Percentiles rank a stretch among this genome's conserved stretches.
Evolutionary conservation across 305 asterid species (phyloP).

Genomic region (Fraxinus xanthoxyloides): DNA sequence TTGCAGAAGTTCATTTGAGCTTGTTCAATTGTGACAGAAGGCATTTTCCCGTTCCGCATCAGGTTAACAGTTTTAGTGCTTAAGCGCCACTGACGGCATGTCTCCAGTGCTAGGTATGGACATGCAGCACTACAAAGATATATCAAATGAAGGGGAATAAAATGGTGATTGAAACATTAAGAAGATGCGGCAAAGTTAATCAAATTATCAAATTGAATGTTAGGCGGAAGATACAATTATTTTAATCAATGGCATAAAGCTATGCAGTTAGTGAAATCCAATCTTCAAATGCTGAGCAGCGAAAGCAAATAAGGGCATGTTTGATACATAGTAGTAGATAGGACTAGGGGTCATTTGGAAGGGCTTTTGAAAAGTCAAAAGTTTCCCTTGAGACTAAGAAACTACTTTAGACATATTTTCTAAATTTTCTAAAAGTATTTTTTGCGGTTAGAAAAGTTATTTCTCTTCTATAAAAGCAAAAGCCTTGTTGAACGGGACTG

Average conservation of each 20-base stretch:
- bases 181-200: not conserved
- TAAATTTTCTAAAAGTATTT: not conserved
- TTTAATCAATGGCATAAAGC: not conserved
- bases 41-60: conserved; percentile 99
- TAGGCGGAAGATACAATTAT: not conserved
- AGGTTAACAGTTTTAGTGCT: conserved; percentile 93
- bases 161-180: not conserved
- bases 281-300: not conserved
- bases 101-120: conserved; percentile 96
- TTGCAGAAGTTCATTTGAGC: conserved; percentile 93
- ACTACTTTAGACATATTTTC: not conserved
- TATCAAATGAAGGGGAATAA: not conserved
- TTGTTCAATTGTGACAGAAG: conserved; percentile 88
- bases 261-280: not conserved
- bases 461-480: not conserved
- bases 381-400: not conserved
- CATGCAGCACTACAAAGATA: conserved; percentile 71
- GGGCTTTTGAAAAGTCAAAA: not conserved
- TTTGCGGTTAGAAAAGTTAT: not conserved
- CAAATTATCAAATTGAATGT: not conserved
- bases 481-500: not conserved
- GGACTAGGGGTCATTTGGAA: not conserved
- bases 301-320: not conserved
- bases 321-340: not conserved
- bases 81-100: conserved; percentile 97